Evolutionary conservation across 805 yeast genomes (phyloP).

Genomic region (Priceomyces castillae): DNA sequence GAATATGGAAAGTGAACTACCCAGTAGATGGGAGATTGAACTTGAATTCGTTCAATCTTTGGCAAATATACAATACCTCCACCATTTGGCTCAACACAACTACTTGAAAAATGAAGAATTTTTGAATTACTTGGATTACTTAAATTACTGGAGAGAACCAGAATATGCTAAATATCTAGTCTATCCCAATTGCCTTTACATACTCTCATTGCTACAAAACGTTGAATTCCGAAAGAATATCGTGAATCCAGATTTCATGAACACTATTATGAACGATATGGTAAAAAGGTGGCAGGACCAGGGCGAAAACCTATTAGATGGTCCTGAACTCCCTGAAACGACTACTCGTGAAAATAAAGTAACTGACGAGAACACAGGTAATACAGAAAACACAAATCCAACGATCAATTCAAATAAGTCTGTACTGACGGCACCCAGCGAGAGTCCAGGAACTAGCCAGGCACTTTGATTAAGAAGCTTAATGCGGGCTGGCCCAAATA

Average conservation of each 20-base stretch:
- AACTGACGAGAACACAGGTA: background rate
- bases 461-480: background rate
- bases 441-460: background rate
- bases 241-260: constrained; percentile 54
- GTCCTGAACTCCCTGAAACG: background rate
- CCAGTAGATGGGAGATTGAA: constrained; percentile 85
- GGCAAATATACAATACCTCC: constrained; percentile 84
- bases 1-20: constrained; percentile 30
- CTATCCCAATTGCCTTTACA: constrained; percentile 85
- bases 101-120: constrained; percentile 71
- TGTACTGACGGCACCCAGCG: background rate
- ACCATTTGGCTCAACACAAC: constrained; percentile 81
- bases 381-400: background rate
- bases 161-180: constrained; percentile 67
- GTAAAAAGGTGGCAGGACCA: constrained; percentile 61
- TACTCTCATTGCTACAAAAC: constrained; percentile 60
- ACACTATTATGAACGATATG: constrained; percentile 70
- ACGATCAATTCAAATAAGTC: background rate
- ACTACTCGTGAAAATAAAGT: background rate
- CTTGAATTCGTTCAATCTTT: constrained; percentile 93
- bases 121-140: constrained; percentile 70
- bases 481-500: background rate
- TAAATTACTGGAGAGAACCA: constrained; percentile 82
- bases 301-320: constrained; percentile 11
- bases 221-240: constrained; percentile 55